Conservation (phyloP, 441 rosid genomes). For the Populus hybrid region DNA sequence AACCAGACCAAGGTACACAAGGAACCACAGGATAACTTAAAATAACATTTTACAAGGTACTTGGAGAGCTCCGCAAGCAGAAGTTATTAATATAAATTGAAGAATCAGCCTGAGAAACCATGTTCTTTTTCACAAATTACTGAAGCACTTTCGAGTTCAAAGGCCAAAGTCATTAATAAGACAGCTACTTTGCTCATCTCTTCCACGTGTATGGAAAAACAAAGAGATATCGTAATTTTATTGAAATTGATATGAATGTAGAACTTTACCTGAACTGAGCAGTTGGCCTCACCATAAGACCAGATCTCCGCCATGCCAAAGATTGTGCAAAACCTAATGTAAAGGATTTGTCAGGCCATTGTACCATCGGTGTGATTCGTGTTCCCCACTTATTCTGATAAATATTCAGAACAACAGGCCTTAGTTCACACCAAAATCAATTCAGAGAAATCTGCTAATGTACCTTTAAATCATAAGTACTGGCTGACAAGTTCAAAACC, state of each 20-base stretch:
- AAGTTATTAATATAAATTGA: too few relatives aligned
- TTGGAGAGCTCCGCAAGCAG: background rate
- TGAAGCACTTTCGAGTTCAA: too few relatives aligned
- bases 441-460: background rate
- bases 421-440: background rate
- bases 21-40: background rate
- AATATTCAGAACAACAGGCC: background rate
- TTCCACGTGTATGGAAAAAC: background rate
- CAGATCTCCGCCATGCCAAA: constrained; percentile 84
- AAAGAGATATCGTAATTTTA: background rate
- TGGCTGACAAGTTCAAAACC: constrained; percentile 2
- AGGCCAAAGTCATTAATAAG: too few relatives aligned
- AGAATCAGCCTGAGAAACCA: too few relatives aligned
- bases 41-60: background rate
- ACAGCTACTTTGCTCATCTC: background rate
- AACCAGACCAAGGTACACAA: background rate
- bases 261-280: constrained; percentile 58
- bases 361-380: constrained; percentile 74
- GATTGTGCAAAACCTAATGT: constrained; percentile 67
- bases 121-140: too few relatives aligned
- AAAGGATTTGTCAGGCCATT: constrained; percentile 88
- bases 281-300: constrained; percentile 78
- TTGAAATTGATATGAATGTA: background rate
- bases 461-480: background rate
- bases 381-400: constrained; percentile 81